A percentile compares a stretch with the other conserved stretches of the same genome.
phyloP scores from a whole-genome alignment of 1,139 yeast genomes.

The Yueomyces sp. region DNA sequence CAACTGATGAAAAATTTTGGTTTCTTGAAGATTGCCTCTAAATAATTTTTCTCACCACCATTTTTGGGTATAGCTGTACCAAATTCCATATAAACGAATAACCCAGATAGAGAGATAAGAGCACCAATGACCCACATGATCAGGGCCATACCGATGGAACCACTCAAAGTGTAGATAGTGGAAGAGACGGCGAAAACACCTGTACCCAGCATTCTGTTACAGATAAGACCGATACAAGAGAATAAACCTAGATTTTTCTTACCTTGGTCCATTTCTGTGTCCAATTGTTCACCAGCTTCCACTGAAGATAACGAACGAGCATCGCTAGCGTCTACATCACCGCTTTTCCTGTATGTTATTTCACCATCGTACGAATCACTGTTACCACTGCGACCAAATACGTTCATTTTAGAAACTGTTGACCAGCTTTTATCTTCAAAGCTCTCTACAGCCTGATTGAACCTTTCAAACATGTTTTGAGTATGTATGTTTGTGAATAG shows the following conservation, averaged over 20 bases:
- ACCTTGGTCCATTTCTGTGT: slow-evolving; percentile 36
- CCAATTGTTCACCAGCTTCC: slow-evolving; percentile 20
- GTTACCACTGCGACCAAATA: slow-evolving; percentile 9
- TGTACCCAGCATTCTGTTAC: slow-evolving; percentile 78
- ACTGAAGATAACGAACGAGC: slow-evolving; percentile 6
- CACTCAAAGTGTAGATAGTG: slow-evolving; percentile 49
- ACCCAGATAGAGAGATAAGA: slow-evolving; percentile 58
- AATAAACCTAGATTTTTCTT: slow-evolving; percentile 47
- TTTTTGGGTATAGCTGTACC: slow-evolving; percentile 76
- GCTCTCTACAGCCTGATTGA: neutral
- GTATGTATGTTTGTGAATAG: neutral
- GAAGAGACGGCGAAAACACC: slow-evolving; percentile 82
- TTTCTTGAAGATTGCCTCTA: slow-evolving; percentile 56
- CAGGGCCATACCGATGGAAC: slow-evolving; percentile 65
- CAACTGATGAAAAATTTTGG: slow-evolving; percentile 64
- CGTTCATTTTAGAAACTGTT: slow-evolving; percentile 17
- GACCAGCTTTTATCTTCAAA: slow-evolving; percentile 5
- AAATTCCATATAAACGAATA: slow-evolving; percentile 70
- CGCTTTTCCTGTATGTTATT: neutral
- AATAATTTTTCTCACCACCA: slow-evolving; percentile 81
- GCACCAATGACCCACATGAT: slow-evolving; percentile 73
- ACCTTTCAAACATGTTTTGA: neutral
- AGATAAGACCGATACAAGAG: slow-evolving; percentile 57
- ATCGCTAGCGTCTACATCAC: neutral
- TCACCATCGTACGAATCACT: neutral